Conservation (phyloP, 2,329 filamentous ascomycete species). For the Calonectria pseudoturangicola region DNA sequence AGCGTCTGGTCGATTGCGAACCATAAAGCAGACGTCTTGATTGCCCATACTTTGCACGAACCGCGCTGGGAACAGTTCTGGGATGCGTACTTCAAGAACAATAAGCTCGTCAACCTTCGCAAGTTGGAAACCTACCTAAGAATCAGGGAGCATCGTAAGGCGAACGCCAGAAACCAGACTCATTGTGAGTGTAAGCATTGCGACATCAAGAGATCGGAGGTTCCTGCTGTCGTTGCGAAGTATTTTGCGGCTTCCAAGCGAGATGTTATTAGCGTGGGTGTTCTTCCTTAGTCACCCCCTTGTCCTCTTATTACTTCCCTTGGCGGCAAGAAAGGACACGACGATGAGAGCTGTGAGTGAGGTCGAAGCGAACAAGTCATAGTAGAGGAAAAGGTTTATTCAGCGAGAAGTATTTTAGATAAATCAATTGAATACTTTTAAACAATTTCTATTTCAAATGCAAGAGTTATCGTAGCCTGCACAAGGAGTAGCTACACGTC, state of each 20-base stretch:
- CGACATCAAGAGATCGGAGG: background rate
- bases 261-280: background rate
- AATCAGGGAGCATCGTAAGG: constrained; percentile 49
- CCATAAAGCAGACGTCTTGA: background rate
- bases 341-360: too few relatives aligned
- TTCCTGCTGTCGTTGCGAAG: background rate
- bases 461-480: too few relatives aligned
- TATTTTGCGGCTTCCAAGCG: background rate
- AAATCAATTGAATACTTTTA: too few relatives aligned
- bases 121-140: constrained; percentile 52
- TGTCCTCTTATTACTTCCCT: too few relatives aligned
- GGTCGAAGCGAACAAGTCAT: too few relatives aligned
- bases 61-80: constrained; percentile 48
- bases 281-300: too few relatives aligned
- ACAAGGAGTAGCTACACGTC: too few relatives aligned
- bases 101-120: constrained; percentile 47
- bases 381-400: too few relatives aligned
- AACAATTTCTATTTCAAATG: too few relatives aligned
- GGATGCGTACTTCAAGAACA: constrained; percentile 51
- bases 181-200: background rate
- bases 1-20: background rate
- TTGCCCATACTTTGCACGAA: constrained; percentile 31
- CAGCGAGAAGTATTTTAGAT: too few relatives aligned
- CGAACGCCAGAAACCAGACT: constrained; percentile 29
- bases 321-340: too few relatives aligned